Base-by-base conservation (phyloP, 371 early-diverging fungal species). In the Actinomortierella ambigua region DNA sequence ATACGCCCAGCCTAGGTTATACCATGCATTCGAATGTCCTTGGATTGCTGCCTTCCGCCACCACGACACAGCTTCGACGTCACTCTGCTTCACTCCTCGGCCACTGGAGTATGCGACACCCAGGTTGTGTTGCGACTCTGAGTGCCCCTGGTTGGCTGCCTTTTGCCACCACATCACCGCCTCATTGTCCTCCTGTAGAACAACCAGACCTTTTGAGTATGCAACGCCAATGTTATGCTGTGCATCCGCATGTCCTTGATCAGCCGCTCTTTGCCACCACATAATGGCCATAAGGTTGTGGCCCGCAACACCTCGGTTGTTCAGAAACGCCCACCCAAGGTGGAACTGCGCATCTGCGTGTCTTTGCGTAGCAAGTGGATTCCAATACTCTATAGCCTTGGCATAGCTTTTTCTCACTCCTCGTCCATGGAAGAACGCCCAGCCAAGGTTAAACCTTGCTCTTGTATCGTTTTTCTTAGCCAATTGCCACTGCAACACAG, bases 371-470 rank as follows among this genome's bases (percentile, higher is more conserved):
- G 34, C 34, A 6, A 11, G 6, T 34, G 4, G 4, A 34, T 11
- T 4, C 4, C 4, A 34, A 4, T 11, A 34, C 6, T 6, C 4
- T 4, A 34, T 6, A 11, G 34, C 34, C 11, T 34, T 11, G 4
- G 4, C 34, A 34, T 34, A 34, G 34, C 34, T 34, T 11, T 11
- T 4, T 11, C 11, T 4, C 6, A 34, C 34, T 6, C 34, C 34
- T 11, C 4, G 34, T 6, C 34, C 34, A 4, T 34, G 4, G 34
- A 34, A 34, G 11, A 6, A 34, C 57, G 91, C 90, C 67, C 90
- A 88, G 0, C 90, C 94, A 47, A 93, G 81, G 48, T 92, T 92
- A 79, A 90, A 91, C 75, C 91, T 88, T 17, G 91, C 88, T 1
- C 91, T 92, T 0, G 87, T 82, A 52, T 87, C 85, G 20, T 82